Evolutionary conservation across 2,329 filamentous ascomycete species (phyloP).

Genomic region (Penicillium sp.): DNA sequence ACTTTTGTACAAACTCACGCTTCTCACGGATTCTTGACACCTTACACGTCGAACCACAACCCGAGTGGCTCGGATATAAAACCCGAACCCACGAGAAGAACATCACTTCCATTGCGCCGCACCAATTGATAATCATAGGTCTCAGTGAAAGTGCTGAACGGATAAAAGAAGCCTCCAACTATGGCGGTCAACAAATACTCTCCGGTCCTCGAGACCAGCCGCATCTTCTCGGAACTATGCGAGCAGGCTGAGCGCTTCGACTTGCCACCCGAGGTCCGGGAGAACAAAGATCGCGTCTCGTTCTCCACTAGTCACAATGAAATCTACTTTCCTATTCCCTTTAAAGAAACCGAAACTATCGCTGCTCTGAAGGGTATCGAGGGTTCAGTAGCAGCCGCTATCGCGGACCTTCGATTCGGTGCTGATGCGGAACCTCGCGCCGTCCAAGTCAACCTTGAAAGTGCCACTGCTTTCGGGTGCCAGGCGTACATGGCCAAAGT

Average conservation of each 20-base stretch:
- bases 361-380: conserved; percentile 59
- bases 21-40: neutral
- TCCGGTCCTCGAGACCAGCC: conserved; percentile 35
- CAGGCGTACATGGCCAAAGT: conserved; percentile 44
- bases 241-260: conserved; percentile 34
- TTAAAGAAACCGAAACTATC: conserved; percentile 53
- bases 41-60: neutral
- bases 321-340: conserved; percentile 45
- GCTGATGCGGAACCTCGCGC: conserved; percentile 35
- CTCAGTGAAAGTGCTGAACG: neutral
- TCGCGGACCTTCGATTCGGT: conserved; percentile 55
- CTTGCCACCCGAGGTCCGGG: conserved; percentile 32
- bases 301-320: conserved; percentile 39
- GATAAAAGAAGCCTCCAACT: neutral
- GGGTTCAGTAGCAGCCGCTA: conserved; percentile 56
- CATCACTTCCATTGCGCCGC: too few species aligned
- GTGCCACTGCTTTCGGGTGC: conserved; percentile 41
- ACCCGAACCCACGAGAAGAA: neutral
- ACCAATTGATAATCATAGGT: neutral
- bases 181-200: conserved; percentile 30
- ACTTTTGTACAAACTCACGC: neutral
- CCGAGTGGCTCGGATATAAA: neutral
- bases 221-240: conserved; percentile 38
- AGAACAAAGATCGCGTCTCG: conserved; percentile 33
- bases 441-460: conserved; percentile 38